These are phyloP conservation scores for Sideroxylon spinosum DNA, from an alignment of 179 eudicot genomes.

Conservation along the genomic window DNA sequence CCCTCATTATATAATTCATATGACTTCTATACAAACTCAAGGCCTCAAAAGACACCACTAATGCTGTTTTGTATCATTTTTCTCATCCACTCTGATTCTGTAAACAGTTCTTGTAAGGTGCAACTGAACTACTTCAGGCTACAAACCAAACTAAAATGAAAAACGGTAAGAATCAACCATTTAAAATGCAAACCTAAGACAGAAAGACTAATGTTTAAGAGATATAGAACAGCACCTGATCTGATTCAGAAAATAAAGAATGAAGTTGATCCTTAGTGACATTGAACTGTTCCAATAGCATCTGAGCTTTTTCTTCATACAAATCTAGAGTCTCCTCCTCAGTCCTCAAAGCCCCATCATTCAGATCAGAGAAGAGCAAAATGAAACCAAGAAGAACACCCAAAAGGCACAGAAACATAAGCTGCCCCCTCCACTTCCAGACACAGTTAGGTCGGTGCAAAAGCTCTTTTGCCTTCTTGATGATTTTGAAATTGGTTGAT, in stretches of 20 bases:
- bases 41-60: not conserved
- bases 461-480: conserved; percentile 37
- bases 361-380: conserved; percentile 38
- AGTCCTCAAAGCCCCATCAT: conserved; percentile 24
- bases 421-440: conserved; percentile 38
- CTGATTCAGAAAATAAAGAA: conserved; percentile 32
- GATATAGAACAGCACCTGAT: conserved; percentile 40
- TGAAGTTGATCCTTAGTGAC: conserved; percentile 43
- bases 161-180: not conserved
- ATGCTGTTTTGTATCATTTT: not conserved
- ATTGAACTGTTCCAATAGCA: conserved; percentile 34
- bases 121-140: not conserved
- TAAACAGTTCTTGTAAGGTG: not conserved
- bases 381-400: conserved; percentile 34
- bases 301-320: conserved; percentile 23
- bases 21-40: not conserved
- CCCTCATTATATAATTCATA: not conserved
- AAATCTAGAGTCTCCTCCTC: conserved; percentile 22
- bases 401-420: conserved; percentile 31
- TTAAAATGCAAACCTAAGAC: not conserved
- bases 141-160: not conserved
- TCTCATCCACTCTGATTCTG: not conserved
- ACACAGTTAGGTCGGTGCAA: conserved; percentile 35
- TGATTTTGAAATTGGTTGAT: conserved; percentile 33
- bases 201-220: not conserved